These are phyloP conservation scores for Neofusicoccum ribis DNA, from an alignment of 2,329 filamentous ascomycete species.

Conservation along the genomic window DNA sequence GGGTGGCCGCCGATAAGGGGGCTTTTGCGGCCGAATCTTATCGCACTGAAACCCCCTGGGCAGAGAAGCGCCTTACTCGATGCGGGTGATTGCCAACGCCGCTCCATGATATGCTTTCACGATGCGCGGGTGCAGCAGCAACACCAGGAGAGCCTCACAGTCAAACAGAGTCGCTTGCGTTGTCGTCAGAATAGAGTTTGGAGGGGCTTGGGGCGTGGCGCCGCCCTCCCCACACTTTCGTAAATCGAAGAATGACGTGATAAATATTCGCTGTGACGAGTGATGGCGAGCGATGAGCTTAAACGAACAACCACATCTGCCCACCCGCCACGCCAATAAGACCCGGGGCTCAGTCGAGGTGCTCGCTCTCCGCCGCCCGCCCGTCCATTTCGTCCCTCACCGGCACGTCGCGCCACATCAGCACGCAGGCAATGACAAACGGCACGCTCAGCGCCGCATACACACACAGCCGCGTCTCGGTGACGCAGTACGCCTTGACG, in stretches of 20 bases:
- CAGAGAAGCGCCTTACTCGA: no score
- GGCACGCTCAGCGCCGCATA: slow-evolving; percentile 34
- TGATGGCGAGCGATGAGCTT: background rate
- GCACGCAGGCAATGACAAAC: background rate
- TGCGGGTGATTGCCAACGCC: no score
- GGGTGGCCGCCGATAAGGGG: no score
- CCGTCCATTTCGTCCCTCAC: slow-evolving; percentile 1
- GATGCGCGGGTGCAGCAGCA: no score
- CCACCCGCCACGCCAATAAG: no score
- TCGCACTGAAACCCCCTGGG: no score
- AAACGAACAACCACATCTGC: background rate
- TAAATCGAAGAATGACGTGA: background rate
- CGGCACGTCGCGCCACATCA: slow-evolving; percentile 8
- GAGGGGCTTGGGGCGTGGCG: background rate
- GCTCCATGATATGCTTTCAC: no score
- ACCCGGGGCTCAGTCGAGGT: background rate
- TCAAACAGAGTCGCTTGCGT: background rate
- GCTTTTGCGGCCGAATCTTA: no score
- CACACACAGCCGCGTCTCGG: slow-evolving; percentile 38
- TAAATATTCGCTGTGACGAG: background rate
- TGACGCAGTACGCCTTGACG: slow-evolving; percentile 29
- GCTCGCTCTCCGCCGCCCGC: background rate
- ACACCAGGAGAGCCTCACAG: no score
- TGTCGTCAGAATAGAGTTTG: background rate
- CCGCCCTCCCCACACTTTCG: background rate